These are phyloP conservation scores for Hypoxylon sp. DNA, from an alignment of 2,329 filamentous ascomycete species.

Conservation along the genomic window DNA sequence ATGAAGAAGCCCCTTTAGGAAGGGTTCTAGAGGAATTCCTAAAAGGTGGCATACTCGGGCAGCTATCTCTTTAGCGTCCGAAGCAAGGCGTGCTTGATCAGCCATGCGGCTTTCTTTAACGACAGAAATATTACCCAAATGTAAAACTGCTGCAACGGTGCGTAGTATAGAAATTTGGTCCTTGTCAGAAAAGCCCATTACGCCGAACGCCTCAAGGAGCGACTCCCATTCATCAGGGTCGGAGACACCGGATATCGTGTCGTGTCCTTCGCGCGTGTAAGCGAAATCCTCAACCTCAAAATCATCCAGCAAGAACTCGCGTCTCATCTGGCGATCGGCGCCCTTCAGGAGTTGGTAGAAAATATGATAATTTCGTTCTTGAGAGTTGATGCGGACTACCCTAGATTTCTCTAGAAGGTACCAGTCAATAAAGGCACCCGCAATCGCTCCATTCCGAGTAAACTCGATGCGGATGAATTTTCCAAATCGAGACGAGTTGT, in stretches of 20 bases:
- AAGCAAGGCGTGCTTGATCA: conserved; percentile 86
- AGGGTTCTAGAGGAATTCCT: conserved; percentile 85
- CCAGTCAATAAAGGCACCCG: conserved; percentile 98
- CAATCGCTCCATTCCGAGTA: conserved; percentile 86
- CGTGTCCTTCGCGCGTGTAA: conserved; percentile 92
- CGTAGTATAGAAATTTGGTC: conserved; percentile 87
- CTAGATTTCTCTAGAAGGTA: conserved; percentile 98
- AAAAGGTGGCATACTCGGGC: conserved; percentile 85
- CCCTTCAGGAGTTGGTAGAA: conserved; percentile 96
- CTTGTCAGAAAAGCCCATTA: conserved; percentile 91
- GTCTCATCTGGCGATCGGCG: conserved; percentile 77
- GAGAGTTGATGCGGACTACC: conserved; percentile 86
- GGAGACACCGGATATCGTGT: conserved; percentile 89
- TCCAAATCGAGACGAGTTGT: conserved; percentile 97
- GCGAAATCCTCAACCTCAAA: conserved; percentile 87
- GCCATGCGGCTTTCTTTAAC: conserved; percentile 90
- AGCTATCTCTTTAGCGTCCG: conserved; percentile 79
- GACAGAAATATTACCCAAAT: conserved; percentile 91
- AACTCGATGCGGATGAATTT: conserved; percentile 99
- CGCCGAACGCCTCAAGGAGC: conserved; percentile 88
- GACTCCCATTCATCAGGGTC: conserved; percentile 91
- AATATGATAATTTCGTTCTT: conserved; percentile 95
- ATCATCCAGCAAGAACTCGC: conserved; percentile 79
- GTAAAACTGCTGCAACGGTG: conserved; percentile 90
- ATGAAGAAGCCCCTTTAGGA: conserved; percentile 88